Base-by-base conservation (phyloP, 805 yeast genomes). In the Crinitomyces ghanaensis region DNA sequence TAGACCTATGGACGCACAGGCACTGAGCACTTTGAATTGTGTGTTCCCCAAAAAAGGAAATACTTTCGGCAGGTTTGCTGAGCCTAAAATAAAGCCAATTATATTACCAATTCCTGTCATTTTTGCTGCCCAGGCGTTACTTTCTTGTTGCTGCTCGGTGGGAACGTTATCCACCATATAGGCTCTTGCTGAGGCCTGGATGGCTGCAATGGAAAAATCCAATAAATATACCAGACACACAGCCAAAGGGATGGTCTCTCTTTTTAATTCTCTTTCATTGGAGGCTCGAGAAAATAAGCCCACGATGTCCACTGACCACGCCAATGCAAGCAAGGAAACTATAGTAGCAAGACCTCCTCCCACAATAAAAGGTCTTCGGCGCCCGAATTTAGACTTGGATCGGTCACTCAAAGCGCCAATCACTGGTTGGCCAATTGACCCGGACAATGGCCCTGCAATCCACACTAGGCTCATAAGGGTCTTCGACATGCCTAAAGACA, bases 381-480 rank as follows among this genome's bases (percentile, higher is more conserved):
- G 57, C 3, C 81, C 81, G 35, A 53, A 50, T 20, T 44, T 48
- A 29, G 56, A 47, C 36, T 59, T 53, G 23, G 68, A 65, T 36
- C 63, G 62, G 48, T 75, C 82, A 37, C 76, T 68, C 28, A 70
- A 45, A 5, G 70, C 57, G 0, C 82, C 82, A 25, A 74, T 68
- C 3, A 74, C 56, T 0, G 82, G 82, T 50, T 74, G 81, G 0
- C 77, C 77, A 15, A 74, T 41, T 1, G 75, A 62, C 1, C 81
- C 81, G 9, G 76, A 67, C 11, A 73, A 44, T 1, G 82, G 81
- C 2, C 81, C 79, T 1, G 79, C 78, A 15, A 74, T 62, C 82
- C 81, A 74, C 3, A 74, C 66, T 29, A 74, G 53, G 5, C 77
- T 72, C 43, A 74, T 50, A 1, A 63, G 44, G 15, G 69, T 64